Base-by-base conservation (phyloP, 176 grass and related monocot genomes). In the barley (Hordeum vulgare) region DNA sequence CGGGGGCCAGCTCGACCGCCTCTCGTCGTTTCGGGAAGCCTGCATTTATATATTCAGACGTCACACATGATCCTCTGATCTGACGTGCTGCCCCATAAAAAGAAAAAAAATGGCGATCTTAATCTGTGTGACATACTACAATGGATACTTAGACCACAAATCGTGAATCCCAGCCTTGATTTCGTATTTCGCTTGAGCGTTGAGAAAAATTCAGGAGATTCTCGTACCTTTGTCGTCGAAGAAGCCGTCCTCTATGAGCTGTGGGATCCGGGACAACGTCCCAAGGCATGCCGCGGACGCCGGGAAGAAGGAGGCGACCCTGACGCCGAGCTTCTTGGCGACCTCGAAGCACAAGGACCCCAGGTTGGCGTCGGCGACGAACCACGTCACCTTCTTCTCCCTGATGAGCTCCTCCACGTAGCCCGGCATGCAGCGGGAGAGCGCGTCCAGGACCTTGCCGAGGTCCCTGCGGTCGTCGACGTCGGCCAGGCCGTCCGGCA, bases 381-480 rank as follows among this genome's bases (percentile, higher is more conserved):
- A 35, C 80, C 66, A 82, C 54, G 21, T 25, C 8, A 21, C 58
- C 15, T 61, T 61, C 0, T 24, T 41, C n/a, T 54, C 10, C 57
- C 24, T 42, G 53, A 70, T 8, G 51, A 82, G 23, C 53, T 82
- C 66, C 15, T 82, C 35, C 11, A 82, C 9, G 9, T 4, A 18
- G 51, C 23, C 35, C 2, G 27, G 65, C n/a, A 81, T 14, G 26
- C 61, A 64, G 12, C 61, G 61, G 2, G 61, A 64, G 13, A 64
- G 61, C 6, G 61, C 61, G 6, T 31, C 61, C 7, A 66, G 29
- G 63, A 35, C 63, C 53, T 6, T 7, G 11, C 26, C 0, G 68
- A 83, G 58, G 80, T 83, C 80, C 0, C 54, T 28, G 35, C 68
- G 80, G 26, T 83, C 68, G 11, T 27, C 54, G 36, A 60, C 80